These are phyloP conservation scores for Sclerotinia spermophila DNA, from an alignment of 2,329 filamentous ascomycete genomes.

Conservation along the genomic window DNA sequence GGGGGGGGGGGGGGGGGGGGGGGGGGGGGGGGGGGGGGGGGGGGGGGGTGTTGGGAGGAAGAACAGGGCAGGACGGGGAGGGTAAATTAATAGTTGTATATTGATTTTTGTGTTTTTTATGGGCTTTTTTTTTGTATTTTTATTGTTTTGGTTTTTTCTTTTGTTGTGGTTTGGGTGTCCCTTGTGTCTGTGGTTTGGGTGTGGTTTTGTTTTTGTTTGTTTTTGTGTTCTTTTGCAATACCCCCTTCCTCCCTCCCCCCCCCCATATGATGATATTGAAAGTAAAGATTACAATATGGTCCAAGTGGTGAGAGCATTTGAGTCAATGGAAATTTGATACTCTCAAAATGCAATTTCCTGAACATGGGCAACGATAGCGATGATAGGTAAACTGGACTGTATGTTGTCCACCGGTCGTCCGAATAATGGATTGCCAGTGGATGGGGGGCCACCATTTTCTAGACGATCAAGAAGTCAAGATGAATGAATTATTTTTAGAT, in stretches of 20 bases:
- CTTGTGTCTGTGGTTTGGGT: too few relatives aligned
- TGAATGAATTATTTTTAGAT: background rate
- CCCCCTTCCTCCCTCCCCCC: too few relatives aligned
- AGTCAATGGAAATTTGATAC: conserved; percentile 8
- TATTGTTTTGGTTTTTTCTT: too few relatives aligned
- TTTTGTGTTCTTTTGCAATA: background rate
- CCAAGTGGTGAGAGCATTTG: conserved; percentile 1
- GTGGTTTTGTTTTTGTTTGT: too few relatives aligned
- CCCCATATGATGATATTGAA: background rate
- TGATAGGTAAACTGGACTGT: background rate
- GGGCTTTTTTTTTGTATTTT: too few relatives aligned
- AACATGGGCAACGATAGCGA: conserved; percentile 4
- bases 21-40: too few relatives aligned
- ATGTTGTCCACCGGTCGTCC: background rate
- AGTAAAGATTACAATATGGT: background rate
- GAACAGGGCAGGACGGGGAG: too few relatives aligned
- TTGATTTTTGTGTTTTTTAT: too few relatives aligned
- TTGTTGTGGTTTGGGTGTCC: too few relatives aligned
- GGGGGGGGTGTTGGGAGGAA: too few relatives aligned
- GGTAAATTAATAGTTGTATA: too few relatives aligned
- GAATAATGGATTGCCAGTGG: background rate
- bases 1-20: too few relatives aligned
- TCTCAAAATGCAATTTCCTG: conserved; percentile 11
- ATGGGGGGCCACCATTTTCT: background rate
- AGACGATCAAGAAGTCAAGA: background rate